These are phyloP conservation scores for Sclerotinia sclerotiorum DNA, from an alignment of 2,329 filamentous ascomycete genomes.

Conservation along the genomic window DNA sequence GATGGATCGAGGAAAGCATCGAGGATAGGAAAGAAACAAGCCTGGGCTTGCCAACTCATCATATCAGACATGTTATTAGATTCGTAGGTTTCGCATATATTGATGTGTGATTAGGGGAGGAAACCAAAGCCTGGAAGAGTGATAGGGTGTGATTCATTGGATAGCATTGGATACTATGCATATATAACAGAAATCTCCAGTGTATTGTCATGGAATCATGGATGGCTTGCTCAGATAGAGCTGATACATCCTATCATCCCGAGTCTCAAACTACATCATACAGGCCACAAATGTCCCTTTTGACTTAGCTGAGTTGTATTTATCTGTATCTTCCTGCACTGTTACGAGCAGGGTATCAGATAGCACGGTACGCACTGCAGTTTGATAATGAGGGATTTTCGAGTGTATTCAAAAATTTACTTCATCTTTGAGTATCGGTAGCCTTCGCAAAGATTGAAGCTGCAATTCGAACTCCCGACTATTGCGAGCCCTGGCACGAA, in stretches of 20 bases:
- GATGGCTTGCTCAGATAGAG: conserved; percentile 2
- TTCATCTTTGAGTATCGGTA: neutral
- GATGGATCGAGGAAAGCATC: neutral
- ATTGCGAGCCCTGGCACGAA: neutral
- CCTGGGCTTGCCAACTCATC: neutral
- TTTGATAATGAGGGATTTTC: neutral
- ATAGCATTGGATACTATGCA: neutral
- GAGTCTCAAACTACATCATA: neutral
- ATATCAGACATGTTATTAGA: neutral
- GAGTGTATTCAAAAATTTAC: neutral
- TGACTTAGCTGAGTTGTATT: neutral
- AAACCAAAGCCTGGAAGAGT: neutral
- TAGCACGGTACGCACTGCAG: neutral
- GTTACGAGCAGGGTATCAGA: neutral
- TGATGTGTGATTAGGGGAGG: neutral
- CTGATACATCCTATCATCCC: neutral
- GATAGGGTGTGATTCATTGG: neutral
- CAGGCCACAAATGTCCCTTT: neutral
- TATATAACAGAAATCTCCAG: neutral
- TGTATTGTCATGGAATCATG: neutral
- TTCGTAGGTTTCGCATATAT: neutral
- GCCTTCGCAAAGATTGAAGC: neutral
- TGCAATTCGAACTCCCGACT: too few species aligned
- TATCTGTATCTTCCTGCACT: neutral
- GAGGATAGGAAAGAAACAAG: conserved; percentile 19